Conservation (phyloP, 805 yeast species). For the Candida wancherniae region DNA sequence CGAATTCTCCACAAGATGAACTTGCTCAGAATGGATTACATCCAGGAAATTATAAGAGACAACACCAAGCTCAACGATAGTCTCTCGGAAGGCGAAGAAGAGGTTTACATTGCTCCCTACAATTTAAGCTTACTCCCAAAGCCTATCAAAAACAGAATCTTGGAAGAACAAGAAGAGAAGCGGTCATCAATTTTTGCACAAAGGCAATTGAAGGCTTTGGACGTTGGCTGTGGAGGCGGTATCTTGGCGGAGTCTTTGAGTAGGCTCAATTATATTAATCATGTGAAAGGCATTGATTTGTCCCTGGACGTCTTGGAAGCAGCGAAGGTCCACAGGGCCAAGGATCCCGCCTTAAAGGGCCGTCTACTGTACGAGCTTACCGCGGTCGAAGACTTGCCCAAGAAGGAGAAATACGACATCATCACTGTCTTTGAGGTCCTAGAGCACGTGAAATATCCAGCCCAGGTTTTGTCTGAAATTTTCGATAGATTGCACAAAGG, state of each 20-base stretch:
- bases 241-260: conserved; percentile 84
- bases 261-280: conserved; percentile 55
- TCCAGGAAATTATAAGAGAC: conserved; percentile 52
- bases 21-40: conserved; percentile 80
- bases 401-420: conserved; percentile 55
- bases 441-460: conserved; percentile 89
- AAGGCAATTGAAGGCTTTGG: conserved; percentile 55
- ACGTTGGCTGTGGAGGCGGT: conserved; percentile 99
- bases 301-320: conserved; percentile 78
- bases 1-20: conserved; percentile 94
- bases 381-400: conserved; percentile 56
- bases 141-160: conserved; percentile 44
- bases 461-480: conserved; percentile 65
- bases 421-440: conserved; percentile 91
- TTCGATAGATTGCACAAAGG: conserved; percentile 66
- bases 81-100: conserved; percentile 31
- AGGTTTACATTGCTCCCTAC: conserved; percentile 74
- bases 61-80: conserved; percentile 39
- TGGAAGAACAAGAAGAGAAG: conserved; percentile 45
- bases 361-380: conserved; percentile 57
- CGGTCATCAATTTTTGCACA: conserved; percentile 32
- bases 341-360: conserved; percentile 58
- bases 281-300: conserved; percentile 80
- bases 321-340: conserved; percentile 61
- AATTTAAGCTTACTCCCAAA: conserved; percentile 61